Base-by-base conservation (phyloP, 1,139 yeast species). In the Pichia sp. region DNA sequence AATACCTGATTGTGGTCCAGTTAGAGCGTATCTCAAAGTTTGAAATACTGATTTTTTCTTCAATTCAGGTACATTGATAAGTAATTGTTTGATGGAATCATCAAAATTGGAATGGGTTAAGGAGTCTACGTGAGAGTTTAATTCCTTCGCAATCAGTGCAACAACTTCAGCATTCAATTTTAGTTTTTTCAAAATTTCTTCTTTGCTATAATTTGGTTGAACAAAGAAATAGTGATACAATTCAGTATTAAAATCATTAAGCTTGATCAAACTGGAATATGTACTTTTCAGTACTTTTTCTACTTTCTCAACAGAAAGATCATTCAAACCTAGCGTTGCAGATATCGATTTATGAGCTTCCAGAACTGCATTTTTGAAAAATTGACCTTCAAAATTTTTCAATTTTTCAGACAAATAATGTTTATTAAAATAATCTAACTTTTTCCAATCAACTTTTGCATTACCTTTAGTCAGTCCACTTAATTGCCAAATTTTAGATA, bases 381-480 rank as follows among this genome's bases (percentile, higher is more conserved):
- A 55, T 2, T 41, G 48, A 0, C 66, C 62, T 34, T 69, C 60
- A 19, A 24, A 19, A 19, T 56, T 47, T 3, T 55, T 48, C 9
- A 80, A 54, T 35, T 64, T 64, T 39, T 56, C 46, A 10, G 61
- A 60, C 31, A 83, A 60, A 55, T 82, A 85, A 47, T 69, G 72
- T 55, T 83, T 84, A 61, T 91, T 89, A 63, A 91, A 84, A 59
- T 65, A 84, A 51, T 68, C 66, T 38, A 91, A 68, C 59, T 91
- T 89, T 42, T 74, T 71, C 43, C 78, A 80, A 50, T 83, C 88
- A 7, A 91, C 96, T 58, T 88, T 89, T 15, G 96, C 94, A 62
- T 88, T 89, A 1, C 98, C 97, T 54, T 79, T 85, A 11, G 97
- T 89, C 51, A 93, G 68, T 23, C 84, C 79, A 45, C 78, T 78